Conservation (phyloP, 1,284 basidiomycete species). For the Porodaedalea pini region DNA sequence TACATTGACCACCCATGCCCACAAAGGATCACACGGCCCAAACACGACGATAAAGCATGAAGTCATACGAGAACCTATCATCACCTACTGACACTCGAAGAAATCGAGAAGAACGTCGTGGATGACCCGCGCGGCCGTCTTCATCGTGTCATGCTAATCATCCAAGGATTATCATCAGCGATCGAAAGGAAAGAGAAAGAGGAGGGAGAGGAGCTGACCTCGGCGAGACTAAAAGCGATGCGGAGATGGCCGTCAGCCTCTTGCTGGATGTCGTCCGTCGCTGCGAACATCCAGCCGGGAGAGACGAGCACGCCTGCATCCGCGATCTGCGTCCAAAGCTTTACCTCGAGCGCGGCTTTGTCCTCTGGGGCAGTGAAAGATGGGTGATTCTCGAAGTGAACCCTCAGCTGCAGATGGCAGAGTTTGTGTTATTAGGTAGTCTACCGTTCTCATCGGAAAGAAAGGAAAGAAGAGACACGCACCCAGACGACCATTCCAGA, state of each 20-base stretch:
- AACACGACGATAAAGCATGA: no score
- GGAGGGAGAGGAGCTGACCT: conserved; percentile 36
- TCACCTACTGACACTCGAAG: conserved; percentile 19
- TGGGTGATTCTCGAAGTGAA: conserved; percentile 63
- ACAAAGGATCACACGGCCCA: no score
- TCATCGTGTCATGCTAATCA: conserved; percentile 39
- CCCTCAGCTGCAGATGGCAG: conserved; percentile 48
- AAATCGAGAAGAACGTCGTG: conserved; percentile 29
- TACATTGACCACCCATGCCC: no score
- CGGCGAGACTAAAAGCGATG: conserved; percentile 55
- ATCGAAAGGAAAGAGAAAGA: background rate
- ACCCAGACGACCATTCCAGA: conserved; percentile 72
- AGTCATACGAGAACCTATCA: no score
- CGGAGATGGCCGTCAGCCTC: conserved; percentile 52
- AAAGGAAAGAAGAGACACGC: conserved; percentile 23
- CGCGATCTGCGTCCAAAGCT: conserved; percentile 54
- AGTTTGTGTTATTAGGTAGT: background rate
- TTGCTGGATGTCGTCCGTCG: conserved; percentile 31
- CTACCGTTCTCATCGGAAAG: background rate
- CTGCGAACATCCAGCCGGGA: conserved; percentile 58
- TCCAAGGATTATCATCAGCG: background rate
- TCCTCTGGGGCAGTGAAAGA: conserved; percentile 38
- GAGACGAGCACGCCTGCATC: conserved; percentile 58
- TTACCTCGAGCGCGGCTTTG: conserved; percentile 42
- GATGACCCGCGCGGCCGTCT: conserved; percentile 45